These are phyloP conservation scores for Capsicum baccatum DNA, from an alignment of 257 asterid genomes.

Conservation along the genomic window DNA sequence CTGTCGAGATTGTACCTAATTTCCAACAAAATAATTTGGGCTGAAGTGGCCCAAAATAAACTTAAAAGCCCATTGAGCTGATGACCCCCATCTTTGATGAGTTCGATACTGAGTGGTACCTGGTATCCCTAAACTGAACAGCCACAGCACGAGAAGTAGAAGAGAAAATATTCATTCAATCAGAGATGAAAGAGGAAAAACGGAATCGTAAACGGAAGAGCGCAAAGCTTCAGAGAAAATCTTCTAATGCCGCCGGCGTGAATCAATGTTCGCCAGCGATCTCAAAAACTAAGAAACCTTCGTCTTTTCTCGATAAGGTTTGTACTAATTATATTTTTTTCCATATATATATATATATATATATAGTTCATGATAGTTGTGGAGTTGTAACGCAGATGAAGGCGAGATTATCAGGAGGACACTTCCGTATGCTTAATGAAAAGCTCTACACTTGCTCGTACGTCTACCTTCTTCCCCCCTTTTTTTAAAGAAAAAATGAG, in stretches of 20 bases:
- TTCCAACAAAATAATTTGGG: no score
- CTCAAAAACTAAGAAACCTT: slow-evolving; percentile 48
- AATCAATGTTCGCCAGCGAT: slow-evolving; percentile 37
- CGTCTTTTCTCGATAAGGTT: slow-evolving; percentile 81
- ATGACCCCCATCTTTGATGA: background rate
- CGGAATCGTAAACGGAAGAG: slow-evolving; percentile 49
- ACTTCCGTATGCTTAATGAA: slow-evolving; percentile 93
- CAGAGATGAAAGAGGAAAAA: slow-evolving; percentile 19
- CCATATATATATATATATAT: background rate
- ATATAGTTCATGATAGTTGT: slow-evolving; percentile 2
- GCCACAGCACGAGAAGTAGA: background rate
- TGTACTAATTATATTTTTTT: background rate
- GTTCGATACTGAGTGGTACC: background rate
- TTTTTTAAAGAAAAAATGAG: background rate
- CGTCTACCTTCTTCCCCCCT: background rate
- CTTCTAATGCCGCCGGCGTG: background rate
- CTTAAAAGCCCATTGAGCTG: background rate
- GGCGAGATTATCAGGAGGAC: slow-evolving; percentile 85
- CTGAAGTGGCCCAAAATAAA: background rate
- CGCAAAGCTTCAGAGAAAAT: slow-evolving; percentile 39
- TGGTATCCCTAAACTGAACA: slow-evolving; percentile 1
- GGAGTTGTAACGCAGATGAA: slow-evolving; percentile 61
- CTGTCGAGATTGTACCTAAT: no score
- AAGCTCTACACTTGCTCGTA: slow-evolving; percentile 96
- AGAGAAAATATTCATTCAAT: background rate